Percentiles rank a stretch among this genome's conserved stretches.
phyloP scores from a whole-genome alignment of 2,329 filamentous ascomycete genomes.

The Rhynchosporium agropyri region DNA sequence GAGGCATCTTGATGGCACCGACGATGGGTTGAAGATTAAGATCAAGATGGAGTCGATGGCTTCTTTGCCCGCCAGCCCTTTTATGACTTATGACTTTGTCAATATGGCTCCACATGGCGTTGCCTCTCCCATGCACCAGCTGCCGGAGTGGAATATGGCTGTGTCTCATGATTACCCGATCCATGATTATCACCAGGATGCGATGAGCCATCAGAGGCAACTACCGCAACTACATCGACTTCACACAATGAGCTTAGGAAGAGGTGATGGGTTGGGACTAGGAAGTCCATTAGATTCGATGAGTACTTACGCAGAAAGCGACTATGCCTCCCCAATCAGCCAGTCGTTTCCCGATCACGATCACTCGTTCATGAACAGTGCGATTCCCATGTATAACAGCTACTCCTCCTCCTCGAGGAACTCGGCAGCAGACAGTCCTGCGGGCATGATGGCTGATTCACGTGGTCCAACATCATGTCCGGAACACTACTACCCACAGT shows the following conservation, averaged over 20 bases:
- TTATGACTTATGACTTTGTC: slow-evolving; percentile 46
- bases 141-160: slow-evolving; percentile 41
- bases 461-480: slow-evolving; percentile 62
- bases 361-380: slow-evolving; percentile 57
- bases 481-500: slow-evolving; percentile 62
- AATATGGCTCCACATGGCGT: slow-evolving; percentile 43
- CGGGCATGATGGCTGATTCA: slow-evolving; percentile 55
- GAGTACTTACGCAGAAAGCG: slow-evolving; percentile 54
- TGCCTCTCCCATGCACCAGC: slow-evolving; percentile 33
- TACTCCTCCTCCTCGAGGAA: slow-evolving; percentile 51
- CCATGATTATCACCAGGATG: slow-evolving; percentile 36
- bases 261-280: slow-evolving; percentile 36
- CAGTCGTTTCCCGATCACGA: slow-evolving; percentile 59
- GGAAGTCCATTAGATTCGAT: slow-evolving; percentile 52
- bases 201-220: slow-evolving; percentile 38
- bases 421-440: slow-evolving; percentile 58
- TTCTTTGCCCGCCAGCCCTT: slow-evolving; percentile 35
- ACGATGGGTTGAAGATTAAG: slow-evolving; percentile 36
- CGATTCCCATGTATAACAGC: slow-evolving; percentile 59
- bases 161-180: slow-evolving; percentile 38
- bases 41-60: slow-evolving; percentile 39
- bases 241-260: slow-evolving; percentile 50
- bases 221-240: slow-evolving; percentile 56
- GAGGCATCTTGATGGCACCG: slow-evolving; percentile 28
- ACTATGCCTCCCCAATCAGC: slow-evolving; percentile 58